phyloP scores from a whole-genome alignment of 169 alveolate genomes.

The Eimeria sp. region DNA sequence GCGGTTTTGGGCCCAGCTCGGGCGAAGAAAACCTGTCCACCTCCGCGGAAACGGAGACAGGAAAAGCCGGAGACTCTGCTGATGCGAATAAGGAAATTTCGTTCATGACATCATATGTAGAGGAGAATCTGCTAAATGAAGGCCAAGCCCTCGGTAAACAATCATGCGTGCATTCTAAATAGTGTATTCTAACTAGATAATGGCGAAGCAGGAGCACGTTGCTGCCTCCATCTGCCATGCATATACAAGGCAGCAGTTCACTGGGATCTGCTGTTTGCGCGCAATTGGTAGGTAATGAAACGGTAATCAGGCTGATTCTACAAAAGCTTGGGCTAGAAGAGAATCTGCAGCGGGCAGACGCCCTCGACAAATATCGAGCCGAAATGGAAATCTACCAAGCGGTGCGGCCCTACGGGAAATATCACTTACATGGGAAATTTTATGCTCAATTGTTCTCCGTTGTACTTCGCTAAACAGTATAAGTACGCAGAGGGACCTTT shows the following conservation, averaged over 20 bases:
- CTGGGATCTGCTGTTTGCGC: not conserved
- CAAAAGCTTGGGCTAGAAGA: conserved; percentile 39
- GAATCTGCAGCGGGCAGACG: conserved; percentile 67
- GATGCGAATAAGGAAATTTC: not conserved
- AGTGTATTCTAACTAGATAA: not conserved
- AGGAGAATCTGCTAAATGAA: conserved; percentile 29
- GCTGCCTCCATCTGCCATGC: not conserved
- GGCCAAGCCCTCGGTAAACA: conserved; percentile 71
- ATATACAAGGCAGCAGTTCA: not conserved
- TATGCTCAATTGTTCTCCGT: not conserved
- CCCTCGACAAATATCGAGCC: conserved; percentile 34
- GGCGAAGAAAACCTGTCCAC: not conserved
- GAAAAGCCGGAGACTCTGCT: not conserved
- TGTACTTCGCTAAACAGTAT: not conserved
- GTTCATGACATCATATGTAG: not conserved
- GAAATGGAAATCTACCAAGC: conserved; percentile 51
- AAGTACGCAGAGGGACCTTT: not conserved
- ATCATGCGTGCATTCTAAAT: not conserved
- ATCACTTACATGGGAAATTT: not conserved
- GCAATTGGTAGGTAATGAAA: conserved; percentile 20
- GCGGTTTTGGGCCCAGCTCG: not conserved
- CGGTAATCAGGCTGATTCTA: conserved; percentile 37
- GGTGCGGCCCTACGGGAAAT: not conserved
- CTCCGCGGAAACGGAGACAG: not conserved
- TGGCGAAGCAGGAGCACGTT: not conserved